Conservation (phyloP, 164 flowering plant genomes). For the Sedum album region DNA sequence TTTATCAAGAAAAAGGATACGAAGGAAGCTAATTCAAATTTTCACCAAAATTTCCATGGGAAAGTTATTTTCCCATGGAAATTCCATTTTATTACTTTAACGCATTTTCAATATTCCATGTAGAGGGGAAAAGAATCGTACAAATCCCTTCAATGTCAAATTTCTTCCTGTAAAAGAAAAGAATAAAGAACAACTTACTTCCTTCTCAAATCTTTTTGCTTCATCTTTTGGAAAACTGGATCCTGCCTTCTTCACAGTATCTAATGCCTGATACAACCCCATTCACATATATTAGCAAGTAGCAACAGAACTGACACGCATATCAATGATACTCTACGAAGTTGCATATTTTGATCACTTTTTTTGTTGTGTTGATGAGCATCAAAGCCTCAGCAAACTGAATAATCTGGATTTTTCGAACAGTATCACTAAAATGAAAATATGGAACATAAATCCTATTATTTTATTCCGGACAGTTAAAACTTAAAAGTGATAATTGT, state of each 20-base stretch:
- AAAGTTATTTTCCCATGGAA: too few species aligned
- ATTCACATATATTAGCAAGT: not conserved
- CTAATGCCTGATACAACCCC: slow-evolving; percentile 49
- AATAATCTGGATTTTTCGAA: not conserved
- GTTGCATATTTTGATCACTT: not conserved
- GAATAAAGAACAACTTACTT: slow-evolving; percentile 35
- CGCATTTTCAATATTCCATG: not conserved
- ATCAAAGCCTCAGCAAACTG: not conserved
- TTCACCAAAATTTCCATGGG: too few species aligned
- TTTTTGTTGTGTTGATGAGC: not conserved
- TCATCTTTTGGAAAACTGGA: slow-evolving; percentile 64
- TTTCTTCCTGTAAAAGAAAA: too few species aligned
- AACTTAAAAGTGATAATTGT: not conserved
- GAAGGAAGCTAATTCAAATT: too few species aligned
- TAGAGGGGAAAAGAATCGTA: not conserved
- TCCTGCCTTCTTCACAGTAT: slow-evolving; percentile 64
- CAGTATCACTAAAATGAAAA: not conserved
- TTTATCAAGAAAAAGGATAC: too few species aligned
- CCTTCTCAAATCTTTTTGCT: slow-evolving; percentile 73
- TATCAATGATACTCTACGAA: not conserved
- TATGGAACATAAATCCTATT: not conserved
- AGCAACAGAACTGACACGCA: not conserved
- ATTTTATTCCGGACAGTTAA: too few species aligned
- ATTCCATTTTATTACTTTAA: too few species aligned
- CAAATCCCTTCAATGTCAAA: not conserved